phyloP scores from a whole-genome alignment of 2,329 filamentous ascomycete species.

The Cytospora piceicola region DNA sequence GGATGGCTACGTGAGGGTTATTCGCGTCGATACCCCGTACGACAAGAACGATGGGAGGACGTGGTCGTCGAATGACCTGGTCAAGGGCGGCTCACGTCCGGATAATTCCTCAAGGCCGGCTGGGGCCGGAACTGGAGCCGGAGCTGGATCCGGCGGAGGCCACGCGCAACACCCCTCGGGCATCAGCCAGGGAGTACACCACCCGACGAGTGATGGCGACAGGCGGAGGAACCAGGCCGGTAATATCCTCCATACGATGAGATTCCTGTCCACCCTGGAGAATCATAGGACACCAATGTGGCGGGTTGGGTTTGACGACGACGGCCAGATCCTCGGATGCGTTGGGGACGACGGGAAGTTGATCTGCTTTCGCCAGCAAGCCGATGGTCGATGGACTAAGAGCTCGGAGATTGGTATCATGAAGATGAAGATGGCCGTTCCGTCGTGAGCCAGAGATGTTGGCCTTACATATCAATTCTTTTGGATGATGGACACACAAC shows the following conservation, averaged over 20 bases:
- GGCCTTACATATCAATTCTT: background rate
- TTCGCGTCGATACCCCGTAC: constrained; percentile 70
- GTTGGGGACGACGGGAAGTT: constrained; percentile 76
- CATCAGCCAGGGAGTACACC: constrained; percentile 58
- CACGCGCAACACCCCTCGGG: constrained; percentile 48
- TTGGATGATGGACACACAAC: background rate
- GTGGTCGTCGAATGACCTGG: constrained; percentile 54
- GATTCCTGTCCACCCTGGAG: constrained; percentile 68
- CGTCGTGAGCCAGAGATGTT: constrained; percentile 37
- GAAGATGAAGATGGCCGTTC: constrained; percentile 57
- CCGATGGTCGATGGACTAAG: constrained; percentile 61
- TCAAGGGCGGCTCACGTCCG: constrained; percentile 39
- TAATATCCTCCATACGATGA: constrained; percentile 65
- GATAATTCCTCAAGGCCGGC: constrained; percentile 29
- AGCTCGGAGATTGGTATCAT: constrained; percentile 63
- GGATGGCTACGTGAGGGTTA: constrained; percentile 89
- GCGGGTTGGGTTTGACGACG: constrained; percentile 71
- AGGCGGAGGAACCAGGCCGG: constrained; percentile 63
- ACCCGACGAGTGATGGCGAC: constrained; percentile 51
- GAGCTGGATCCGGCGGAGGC: constrained; percentile 20
- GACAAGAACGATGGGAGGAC: constrained; percentile 51
- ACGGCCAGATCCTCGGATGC: constrained; percentile 74
- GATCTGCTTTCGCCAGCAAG: constrained; percentile 63
- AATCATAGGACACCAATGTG: constrained; percentile 73
- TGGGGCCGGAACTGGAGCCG: background rate